These are phyloP conservation scores for Cystobasidium ongulense DNA, from an alignment of 768 basidiomycete genomes.

Conservation along the genomic window DNA sequence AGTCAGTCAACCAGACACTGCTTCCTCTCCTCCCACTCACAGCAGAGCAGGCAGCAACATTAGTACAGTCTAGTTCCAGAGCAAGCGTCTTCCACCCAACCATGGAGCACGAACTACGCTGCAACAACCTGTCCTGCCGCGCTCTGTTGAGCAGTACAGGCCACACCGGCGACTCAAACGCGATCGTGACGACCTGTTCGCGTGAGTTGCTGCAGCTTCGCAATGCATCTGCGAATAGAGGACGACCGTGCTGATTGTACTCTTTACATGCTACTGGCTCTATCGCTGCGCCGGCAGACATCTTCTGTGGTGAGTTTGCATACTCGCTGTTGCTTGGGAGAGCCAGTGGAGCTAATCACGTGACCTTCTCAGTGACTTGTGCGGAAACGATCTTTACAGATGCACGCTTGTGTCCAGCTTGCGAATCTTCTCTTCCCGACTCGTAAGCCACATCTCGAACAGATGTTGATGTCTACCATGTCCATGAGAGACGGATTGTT, in stretches of 20 bases:
- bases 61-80: no score
- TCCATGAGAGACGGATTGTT: no score
- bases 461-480: background rate
- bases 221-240: background rate
- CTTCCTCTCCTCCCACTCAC: background rate
- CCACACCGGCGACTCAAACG: constrained; percentile 15
- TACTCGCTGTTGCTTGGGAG: background rate
- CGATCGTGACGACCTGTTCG: constrained; percentile 29
- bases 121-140: constrained; percentile 12
- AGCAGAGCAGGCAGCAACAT: background rate
- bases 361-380: constrained; percentile 36
- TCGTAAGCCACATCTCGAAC: background rate
- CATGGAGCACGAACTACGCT: constrained; percentile 27
- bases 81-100: no score
- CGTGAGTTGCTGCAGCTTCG: constrained; percentile 4
- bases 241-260: background rate
- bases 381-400: constrained; percentile 40
- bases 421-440: constrained; percentile 38
- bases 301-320: constrained; percentile 34
- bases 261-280: background rate
- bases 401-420: constrained; percentile 38
- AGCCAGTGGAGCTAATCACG: background rate
- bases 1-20: background rate
- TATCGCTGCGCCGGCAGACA: constrained; percentile 9
- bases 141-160: background rate